Conservation (phyloP, 2,329 filamentous ascomycete genomes). For the Iodosphaeria phyllophila region DNA sequence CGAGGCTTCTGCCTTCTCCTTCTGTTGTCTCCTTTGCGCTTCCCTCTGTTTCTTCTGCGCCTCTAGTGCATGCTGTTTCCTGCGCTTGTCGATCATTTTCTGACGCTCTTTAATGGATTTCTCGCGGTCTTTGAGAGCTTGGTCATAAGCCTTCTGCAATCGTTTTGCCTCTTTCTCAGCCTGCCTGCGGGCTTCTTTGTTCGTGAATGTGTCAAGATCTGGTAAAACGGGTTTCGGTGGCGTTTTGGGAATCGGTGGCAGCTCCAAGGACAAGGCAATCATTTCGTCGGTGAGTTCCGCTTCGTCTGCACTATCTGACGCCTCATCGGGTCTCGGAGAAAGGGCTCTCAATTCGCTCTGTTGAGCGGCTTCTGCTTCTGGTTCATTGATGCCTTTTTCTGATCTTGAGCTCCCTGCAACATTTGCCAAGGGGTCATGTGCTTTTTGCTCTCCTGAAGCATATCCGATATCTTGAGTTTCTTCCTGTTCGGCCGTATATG, state of each 20-base stretch:
- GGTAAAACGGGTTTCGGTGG: constrained; percentile 36
- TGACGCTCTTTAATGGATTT: constrained; percentile 43
- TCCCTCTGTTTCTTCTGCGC: constrained; percentile 21
- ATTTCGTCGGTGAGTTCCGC: constrained; percentile 4
- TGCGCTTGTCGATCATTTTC: constrained; percentile 37
- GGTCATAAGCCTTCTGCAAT: constrained; percentile 43
- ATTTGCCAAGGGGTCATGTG: too few species aligned
- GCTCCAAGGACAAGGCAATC: constrained; percentile 7
- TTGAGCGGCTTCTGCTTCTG: too few species aligned
- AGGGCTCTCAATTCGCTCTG: too few species aligned
- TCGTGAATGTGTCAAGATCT: constrained; percentile 36
- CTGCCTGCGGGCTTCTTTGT: constrained; percentile 47
- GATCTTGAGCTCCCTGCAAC: too few species aligned
- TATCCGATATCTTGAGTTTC: too few species aligned
- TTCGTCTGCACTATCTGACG: constrained; percentile 1
- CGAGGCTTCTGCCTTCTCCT: constrained; percentile 4
- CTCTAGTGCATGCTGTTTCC: constrained; percentile 23
- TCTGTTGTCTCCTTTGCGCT: constrained; percentile 13
- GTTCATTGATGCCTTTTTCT: too few species aligned
- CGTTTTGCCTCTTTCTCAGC: constrained; percentile 50
- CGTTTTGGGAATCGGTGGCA: constrained; percentile 25
- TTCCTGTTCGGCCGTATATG: too few species aligned
- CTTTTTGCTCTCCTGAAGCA: too few species aligned
- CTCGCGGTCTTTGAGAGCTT: constrained; percentile 46
- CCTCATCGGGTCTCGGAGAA: not conserved